Conservation (phyloP, 306 rosid genomes). For the Cicer arietinum region DNA sequence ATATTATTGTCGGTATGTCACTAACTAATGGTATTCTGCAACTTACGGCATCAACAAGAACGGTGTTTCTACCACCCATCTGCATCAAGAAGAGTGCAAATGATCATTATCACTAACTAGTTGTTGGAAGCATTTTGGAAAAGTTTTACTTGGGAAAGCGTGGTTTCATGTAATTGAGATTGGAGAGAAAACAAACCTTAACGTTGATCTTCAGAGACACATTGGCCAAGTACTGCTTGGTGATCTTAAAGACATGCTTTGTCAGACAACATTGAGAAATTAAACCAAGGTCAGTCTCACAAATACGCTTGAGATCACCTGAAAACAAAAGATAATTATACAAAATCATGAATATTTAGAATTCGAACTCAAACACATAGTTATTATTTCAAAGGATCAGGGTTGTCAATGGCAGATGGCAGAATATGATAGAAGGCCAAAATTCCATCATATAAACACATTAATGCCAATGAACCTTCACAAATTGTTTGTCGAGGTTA, state of each 20-base stretch:
- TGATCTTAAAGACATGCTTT: slow-evolving; percentile 78
- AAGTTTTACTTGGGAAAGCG: background rate
- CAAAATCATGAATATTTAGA: slow-evolving; percentile 4
- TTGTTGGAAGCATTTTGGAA: background rate
- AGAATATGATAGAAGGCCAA: too few relatives aligned
- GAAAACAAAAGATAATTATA: slow-evolving; percentile 38
- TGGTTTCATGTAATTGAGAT: slow-evolving; percentile 27
- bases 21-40: slow-evolving; percentile 90
- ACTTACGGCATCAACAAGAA: slow-evolving; percentile 85
- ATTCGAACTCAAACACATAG: background rate
- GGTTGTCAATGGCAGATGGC: too few relatives aligned
- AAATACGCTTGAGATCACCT: slow-evolving; percentile 93
- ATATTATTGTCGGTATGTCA: slow-evolving; percentile 89
- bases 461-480: too few relatives aligned
- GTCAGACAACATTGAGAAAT: slow-evolving; percentile 96
- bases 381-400: slow-evolving; percentile 1
- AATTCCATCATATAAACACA: too few relatives aligned
- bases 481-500: too few relatives aligned
- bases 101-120: slow-evolving; percentile 23
- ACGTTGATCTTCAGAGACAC: slow-evolving; percentile 91
- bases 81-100: slow-evolving; percentile 48
- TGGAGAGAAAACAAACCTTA: slow-evolving; percentile 56
- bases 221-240: slow-evolving; percentile 88
- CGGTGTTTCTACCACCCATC: slow-evolving; percentile 99
- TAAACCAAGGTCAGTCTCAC: slow-evolving; percentile 94